Conservation (phyloP, 2,329 filamentous ascomycete species). For the Sporothrix dimorphospora region DNA sequence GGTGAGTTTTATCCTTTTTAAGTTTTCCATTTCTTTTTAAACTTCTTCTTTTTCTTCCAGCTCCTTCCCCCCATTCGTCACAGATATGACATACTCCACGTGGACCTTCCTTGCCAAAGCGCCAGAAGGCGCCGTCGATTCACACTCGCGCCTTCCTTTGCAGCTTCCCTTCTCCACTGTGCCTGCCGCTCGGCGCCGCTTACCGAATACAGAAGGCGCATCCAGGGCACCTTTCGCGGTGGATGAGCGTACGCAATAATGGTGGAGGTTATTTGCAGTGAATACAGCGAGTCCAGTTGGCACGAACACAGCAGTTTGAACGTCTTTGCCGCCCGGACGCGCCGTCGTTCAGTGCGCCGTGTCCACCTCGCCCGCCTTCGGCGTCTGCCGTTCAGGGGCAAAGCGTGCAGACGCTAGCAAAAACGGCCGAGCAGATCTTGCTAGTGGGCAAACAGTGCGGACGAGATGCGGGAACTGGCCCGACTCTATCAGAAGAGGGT, state of each 20-base stretch:
- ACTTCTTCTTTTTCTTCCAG: neutral
- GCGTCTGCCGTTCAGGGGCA: slow-evolving; percentile 8
- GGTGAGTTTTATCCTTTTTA: slow-evolving; percentile 3
- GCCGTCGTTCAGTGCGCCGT: neutral
- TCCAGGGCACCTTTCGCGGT: no score
- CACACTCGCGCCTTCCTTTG: slow-evolving; percentile 14
- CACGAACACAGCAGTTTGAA: neutral
- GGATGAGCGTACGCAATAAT: neutral
- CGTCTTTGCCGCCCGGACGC: neutral
- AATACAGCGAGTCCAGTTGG: neutral
- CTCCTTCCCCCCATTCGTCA: neutral
- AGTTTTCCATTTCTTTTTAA: neutral
- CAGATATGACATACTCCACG: neutral
- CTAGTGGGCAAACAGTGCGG: slow-evolving; percentile 9
- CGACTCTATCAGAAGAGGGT: neutral
- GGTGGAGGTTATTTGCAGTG: neutral
- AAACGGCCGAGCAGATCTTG: slow-evolving; percentile 8
- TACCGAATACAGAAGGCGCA: slow-evolving; percentile 19
- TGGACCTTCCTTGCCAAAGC: neutral
- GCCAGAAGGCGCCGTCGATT: neutral
- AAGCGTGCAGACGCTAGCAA: neutral
- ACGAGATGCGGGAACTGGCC: neutral
- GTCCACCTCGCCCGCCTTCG: neutral
- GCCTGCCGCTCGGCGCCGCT: slow-evolving; percentile 8
- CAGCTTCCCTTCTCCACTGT: neutral